A percentile compares a stretch with the other conserved stretches of the same genome.
Evolutionary conservation across 768 basidiomycete genomes (phyloP).

Genomic region (Nidula microcarpa): DNA sequence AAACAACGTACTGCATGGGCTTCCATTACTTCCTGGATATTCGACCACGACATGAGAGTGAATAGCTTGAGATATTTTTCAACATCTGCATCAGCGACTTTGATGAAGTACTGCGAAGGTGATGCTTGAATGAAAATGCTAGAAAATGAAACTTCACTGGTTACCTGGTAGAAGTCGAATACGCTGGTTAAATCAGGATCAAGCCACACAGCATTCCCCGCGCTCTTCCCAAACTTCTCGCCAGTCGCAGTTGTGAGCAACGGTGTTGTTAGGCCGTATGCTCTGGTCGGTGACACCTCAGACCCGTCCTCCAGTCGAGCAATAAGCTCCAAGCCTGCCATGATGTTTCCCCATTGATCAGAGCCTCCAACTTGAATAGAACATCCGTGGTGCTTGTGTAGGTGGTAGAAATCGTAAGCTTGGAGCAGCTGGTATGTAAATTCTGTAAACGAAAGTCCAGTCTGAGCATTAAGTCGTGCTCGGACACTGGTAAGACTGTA

Average conservation of each 20-base stretch:
- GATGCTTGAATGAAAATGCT: neutral
- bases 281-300: slow-evolving; percentile 24
- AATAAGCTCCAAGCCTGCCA: slow-evolving; percentile 91
- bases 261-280: slow-evolving; percentile 91
- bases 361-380: slow-evolving; percentile 92
- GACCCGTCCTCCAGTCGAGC: slow-evolving; percentile 26
- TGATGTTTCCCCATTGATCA: slow-evolving; percentile 98
- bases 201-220: slow-evolving; percentile 94
- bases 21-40: slow-evolving; percentile 54
- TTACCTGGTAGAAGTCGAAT: slow-evolving; percentile 93
- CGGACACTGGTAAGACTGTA: slow-evolving; percentile 57
- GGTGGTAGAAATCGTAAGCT: slow-evolving; percentile 88
- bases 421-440: slow-evolving; percentile 97
- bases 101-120: slow-evolving; percentile 76
- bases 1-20: slow-evolving; percentile 49
- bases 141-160: slow-evolving; percentile 7
- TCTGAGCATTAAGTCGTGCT: slow-evolving; percentile 69
- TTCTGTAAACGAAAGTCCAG: slow-evolving; percentile 97
- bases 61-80: slow-evolving; percentile 78
- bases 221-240: slow-evolving; percentile 96
- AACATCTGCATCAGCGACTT: slow-evolving; percentile 77
- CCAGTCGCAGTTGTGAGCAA: slow-evolving; percentile 85
- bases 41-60: slow-evolving; percentile 62
- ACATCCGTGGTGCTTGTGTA: slow-evolving; percentile 65
- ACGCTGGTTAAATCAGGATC: slow-evolving; percentile 75